phyloP scores from a whole-genome alignment of 352 stramenopile species.

The Pythium dissimile region DNA sequence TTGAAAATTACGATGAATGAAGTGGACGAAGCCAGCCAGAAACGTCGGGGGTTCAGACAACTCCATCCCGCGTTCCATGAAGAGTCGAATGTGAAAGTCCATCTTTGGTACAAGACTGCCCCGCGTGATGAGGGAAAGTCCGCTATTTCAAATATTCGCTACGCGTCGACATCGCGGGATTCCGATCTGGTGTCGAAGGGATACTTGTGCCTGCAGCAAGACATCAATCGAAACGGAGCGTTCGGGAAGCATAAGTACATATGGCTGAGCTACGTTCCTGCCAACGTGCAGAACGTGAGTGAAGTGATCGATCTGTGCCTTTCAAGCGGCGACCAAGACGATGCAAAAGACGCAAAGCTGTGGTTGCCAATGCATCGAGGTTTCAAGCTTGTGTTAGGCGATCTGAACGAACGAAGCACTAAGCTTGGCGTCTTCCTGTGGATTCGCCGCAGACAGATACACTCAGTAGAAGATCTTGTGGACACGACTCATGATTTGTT shows the following conservation, averaged over 20 bases:
- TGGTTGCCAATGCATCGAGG: slow-evolving; percentile 69
- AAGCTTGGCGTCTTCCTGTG: slow-evolving; percentile 67
- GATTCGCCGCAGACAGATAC: slow-evolving; percentile 37
- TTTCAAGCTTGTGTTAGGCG: slow-evolving; percentile 68
- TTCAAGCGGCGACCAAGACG: slow-evolving; percentile 57
- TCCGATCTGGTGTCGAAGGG: slow-evolving; percentile 71
- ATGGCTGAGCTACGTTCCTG: slow-evolving; percentile 55
- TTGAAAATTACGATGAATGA: slow-evolving; percentile 59
- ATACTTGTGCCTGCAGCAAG: slow-evolving; percentile 72
- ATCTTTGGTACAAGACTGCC: slow-evolving; percentile 61
- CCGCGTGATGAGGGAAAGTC: slow-evolving; percentile 57
- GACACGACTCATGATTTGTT: slow-evolving; percentile 35
- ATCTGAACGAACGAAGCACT: slow-evolving; percentile 61
- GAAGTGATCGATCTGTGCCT: slow-evolving; percentile 69
- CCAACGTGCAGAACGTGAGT: slow-evolving; percentile 42
- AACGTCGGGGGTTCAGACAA: slow-evolving; percentile 57
- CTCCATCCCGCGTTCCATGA: slow-evolving; percentile 54
- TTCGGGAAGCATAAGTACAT: slow-evolving; percentile 81
- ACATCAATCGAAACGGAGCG: slow-evolving; percentile 52
- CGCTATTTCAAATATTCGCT: slow-evolving; percentile 65
- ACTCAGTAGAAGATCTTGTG: slow-evolving; percentile 46
- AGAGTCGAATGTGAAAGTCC: slow-evolving; percentile 37
- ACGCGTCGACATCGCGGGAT: slow-evolving; percentile 53
- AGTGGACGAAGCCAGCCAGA: slow-evolving; percentile 50
- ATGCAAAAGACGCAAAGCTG: slow-evolving; percentile 57